phyloP scores from a whole-genome alignment of 2,329 filamentous ascomycete genomes.

The Fusarium sp. region DNA sequence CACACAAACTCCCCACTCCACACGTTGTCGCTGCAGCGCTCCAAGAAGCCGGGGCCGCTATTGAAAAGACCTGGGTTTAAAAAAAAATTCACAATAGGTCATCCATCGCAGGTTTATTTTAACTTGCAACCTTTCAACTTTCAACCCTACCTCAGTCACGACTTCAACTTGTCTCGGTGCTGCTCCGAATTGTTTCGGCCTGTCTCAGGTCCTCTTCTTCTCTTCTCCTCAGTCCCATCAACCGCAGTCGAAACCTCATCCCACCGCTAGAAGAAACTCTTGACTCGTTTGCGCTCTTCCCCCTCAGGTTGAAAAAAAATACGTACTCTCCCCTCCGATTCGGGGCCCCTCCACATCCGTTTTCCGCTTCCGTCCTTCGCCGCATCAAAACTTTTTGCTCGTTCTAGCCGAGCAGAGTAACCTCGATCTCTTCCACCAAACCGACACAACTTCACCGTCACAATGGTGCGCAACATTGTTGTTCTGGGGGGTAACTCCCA shows the following conservation, averaged over 20 bases:
- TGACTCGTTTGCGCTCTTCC: slow-evolving; percentile 19
- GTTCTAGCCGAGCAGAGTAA: slow-evolving; percentile 22
- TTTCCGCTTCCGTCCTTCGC: slow-evolving; percentile 45
- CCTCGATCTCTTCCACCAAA: slow-evolving; percentile 12
- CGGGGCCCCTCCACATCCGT: slow-evolving; percentile 43
- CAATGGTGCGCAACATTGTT: slow-evolving; percentile 95
- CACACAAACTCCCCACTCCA: slow-evolving; percentile 29
- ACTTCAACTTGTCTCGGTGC: slow-evolving; percentile 30
- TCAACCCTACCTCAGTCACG: slow-evolving; percentile 17
- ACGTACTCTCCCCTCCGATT: slow-evolving; percentile 42
- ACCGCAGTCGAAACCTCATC: slow-evolving; percentile 13
- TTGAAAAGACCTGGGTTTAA: slow-evolving; percentile 18
- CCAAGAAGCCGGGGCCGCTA: slow-evolving; percentile 39
- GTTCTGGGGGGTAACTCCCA: slow-evolving; percentile 94
- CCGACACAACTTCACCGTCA: slow-evolving; percentile 37
- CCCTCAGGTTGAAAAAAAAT: slow-evolving; percentile 19
- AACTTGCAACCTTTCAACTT: slow-evolving; percentile 26
- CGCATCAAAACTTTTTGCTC: slow-evolving; percentile 43
- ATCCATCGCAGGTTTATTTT: slow-evolving; percentile 16
- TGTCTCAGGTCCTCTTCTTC: slow-evolving; percentile 23
- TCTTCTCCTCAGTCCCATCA: not conserved
- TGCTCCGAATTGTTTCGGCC: slow-evolving; percentile 28
- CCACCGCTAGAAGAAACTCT: slow-evolving; percentile 16
- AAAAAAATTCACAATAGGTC: slow-evolving; percentile 33
- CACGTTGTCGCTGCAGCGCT: slow-evolving; percentile 29